These are phyloP conservation scores for Trametes maxima DNA, from an alignment of 768 basidiomycete genomes.

Conservation along the genomic window DNA sequence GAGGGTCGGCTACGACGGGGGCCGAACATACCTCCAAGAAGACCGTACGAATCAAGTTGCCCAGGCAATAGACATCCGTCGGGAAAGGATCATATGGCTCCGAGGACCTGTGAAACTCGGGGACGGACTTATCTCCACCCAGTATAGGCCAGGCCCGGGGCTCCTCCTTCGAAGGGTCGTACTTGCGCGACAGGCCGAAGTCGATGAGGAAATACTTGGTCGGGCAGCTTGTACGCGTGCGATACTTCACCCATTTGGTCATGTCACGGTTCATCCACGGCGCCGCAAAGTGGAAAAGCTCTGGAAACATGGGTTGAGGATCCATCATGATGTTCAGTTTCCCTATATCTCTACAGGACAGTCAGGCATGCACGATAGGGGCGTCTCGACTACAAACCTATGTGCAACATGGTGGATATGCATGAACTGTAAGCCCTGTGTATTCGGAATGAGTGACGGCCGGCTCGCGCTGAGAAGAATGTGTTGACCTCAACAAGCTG, in stretches of 20 bases:
- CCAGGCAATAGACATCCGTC: conserved; percentile 27
- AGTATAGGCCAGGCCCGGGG: conserved; percentile 28
- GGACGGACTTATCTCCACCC: conserved; percentile 27
- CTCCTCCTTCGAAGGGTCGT: conserved; percentile 27
- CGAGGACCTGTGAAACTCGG: conserved; percentile 21
- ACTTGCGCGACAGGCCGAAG: conserved; percentile 29
- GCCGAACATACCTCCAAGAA: conserved; percentile 8
- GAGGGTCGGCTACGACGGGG: not conserved
- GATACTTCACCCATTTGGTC: conserved; percentile 6
- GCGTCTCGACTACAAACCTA: conserved; percentile 28
- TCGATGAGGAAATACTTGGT: conserved; percentile 33
- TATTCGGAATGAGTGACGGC: too few relatives aligned
- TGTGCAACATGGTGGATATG: conserved; percentile 42
- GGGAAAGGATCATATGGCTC: conserved; percentile 28
- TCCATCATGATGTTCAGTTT: conserved; percentile 27
- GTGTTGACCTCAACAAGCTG: conserved; percentile 39
- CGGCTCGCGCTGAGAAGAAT: not conserved
- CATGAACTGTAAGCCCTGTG: conserved; percentile 41
- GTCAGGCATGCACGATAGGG: not conserved
- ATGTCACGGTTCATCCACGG: not conserved
- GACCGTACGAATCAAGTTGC: conserved; percentile 18
- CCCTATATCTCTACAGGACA: conserved; percentile 14
- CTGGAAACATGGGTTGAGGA: conserved; percentile 21
- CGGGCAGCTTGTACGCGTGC: conserved; percentile 29
- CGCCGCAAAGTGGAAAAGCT: conserved; percentile 20